These are phyloP conservation scores for Vitis amurensis DNA, from an alignment of 164 flowering plant species.

Conservation along the genomic window DNA sequence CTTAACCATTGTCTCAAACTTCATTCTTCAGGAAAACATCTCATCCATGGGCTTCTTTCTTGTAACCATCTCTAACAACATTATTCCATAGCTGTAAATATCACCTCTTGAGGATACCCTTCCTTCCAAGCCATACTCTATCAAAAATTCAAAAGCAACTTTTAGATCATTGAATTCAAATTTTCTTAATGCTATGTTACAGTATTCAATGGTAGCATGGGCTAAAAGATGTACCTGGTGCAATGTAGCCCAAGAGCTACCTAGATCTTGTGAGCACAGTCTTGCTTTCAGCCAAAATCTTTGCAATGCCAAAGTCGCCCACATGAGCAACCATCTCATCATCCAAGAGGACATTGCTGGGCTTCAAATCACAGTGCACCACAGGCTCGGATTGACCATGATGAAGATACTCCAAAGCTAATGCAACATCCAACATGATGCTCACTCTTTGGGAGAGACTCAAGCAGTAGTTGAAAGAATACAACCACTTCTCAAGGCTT, in stretches of 20 bases:
- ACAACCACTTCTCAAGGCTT: conserved; percentile 3
- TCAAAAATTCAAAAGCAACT: background rate
- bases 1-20: conserved; percentile 17
- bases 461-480: background rate
- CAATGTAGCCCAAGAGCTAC: conserved; percentile 18
- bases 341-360: conserved; percentile 16
- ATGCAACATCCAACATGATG: background rate
- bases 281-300: conserved; percentile 5
- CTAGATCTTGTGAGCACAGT: background rate
- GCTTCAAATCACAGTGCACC: conserved; percentile 26
- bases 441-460: background rate
- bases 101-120: conserved; percentile 26
- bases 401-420: conserved; percentile 21
- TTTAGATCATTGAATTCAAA: background rate
- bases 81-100: conserved; percentile 26
- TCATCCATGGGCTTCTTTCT: conserved; percentile 25
- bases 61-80: conserved; percentile 25
- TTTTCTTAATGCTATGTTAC: no score
- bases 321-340: conserved; percentile 17
- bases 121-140: conserved; percentile 27
- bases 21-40: conserved; percentile 15
- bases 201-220: background rate
- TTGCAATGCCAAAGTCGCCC: conserved; percentile 21
- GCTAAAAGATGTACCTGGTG: conserved; percentile 15
- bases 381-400: conserved; percentile 16